phyloP scores from a whole-genome alignment of 2,329 filamentous ascomycete species.

The Penicillium sumatraense region DNA sequence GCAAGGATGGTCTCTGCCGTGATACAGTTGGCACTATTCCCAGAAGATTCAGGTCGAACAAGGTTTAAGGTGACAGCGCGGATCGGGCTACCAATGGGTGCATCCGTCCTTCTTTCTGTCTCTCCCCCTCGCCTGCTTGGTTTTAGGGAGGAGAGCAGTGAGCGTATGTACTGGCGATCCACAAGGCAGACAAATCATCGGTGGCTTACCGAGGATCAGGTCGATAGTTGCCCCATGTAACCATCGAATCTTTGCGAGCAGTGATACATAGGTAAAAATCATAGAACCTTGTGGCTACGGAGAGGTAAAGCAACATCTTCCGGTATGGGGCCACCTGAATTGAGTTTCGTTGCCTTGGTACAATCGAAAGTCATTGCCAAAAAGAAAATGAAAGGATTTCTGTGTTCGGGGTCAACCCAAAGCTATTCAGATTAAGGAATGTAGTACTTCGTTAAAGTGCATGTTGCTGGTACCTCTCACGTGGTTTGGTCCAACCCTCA shows the following conservation, averaged over 20 bases:
- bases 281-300: slow-evolving; percentile 24
- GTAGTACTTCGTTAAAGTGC: not conserved
- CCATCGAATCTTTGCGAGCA: slow-evolving; percentile 23
- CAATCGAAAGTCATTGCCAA: not conserved
- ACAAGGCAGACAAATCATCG: slow-evolving; percentile 8
- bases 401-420: not conserved
- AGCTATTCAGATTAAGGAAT: slow-evolving; percentile 1
- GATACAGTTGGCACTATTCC: slow-evolving; percentile 12
- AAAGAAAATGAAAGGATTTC: not conserved
- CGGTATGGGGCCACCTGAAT: slow-evolving; percentile 6
- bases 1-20: slow-evolving; percentile 10
- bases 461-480: slow-evolving; percentile 2
- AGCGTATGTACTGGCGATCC: not conserved
- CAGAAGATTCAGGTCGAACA: slow-evolving; percentile 17
- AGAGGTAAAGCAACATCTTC: not conserved
- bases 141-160: not conserved
- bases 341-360: not conserved
- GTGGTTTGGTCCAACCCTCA: not conserved
- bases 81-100: slow-evolving; percentile 12
- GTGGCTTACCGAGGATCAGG: slow-evolving; percentile 12
- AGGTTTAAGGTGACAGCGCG: slow-evolving; percentile 15
- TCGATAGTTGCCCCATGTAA: slow-evolving; percentile 18
- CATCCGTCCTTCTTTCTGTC: not conserved
- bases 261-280: slow-evolving; percentile 22
- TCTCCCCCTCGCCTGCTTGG: not conserved